A percentile compares a stretch with the other conserved stretches of the same genome.
phyloP scores from a whole-genome alignment of 257 asterid species.

The Solanum pinnatisectum region DNA sequence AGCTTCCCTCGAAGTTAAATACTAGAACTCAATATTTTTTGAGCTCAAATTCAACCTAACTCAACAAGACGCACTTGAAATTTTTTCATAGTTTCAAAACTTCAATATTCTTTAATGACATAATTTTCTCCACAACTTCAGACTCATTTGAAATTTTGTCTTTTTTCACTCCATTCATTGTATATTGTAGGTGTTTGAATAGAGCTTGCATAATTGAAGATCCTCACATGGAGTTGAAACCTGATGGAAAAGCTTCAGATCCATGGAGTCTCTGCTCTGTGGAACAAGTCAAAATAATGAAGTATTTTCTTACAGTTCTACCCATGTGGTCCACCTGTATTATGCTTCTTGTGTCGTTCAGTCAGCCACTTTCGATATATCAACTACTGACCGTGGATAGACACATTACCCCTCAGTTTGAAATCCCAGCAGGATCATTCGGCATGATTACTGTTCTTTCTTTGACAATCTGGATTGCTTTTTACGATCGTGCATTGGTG shows the following conservation, averaged over 20 bases:
- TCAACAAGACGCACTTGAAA: too few relatives aligned
- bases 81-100: too few relatives aligned
- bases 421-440: constrained; percentile 17
- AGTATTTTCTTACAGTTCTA: not conserved
- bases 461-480: constrained; percentile 1
- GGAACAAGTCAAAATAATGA: constrained; percentile 4
- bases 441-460: not conserved
- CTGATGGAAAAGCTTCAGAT: constrained; percentile 8
- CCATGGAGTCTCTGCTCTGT: constrained; percentile 10
- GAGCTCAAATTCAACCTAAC: too few relatives aligned
- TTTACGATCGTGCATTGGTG: not conserved
- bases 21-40: too few relatives aligned
- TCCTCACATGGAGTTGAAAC: constrained; percentile 4
- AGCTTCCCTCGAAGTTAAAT: too few relatives aligned
- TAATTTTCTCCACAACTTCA: too few relatives aligned
- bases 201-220: constrained; percentile 14
- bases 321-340: constrained; percentile 10
- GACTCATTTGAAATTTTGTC: too few relatives aligned
- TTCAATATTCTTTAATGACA: too few relatives aligned
- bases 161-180: not conserved
- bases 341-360: not conserved
- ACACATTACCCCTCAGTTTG: not conserved
- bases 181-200: not conserved
- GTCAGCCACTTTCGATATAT: not conserved
- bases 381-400: not conserved